Conservation (phyloP, 2,329 filamentous ascomycete species). For the Septoria petroselini region DNA sequence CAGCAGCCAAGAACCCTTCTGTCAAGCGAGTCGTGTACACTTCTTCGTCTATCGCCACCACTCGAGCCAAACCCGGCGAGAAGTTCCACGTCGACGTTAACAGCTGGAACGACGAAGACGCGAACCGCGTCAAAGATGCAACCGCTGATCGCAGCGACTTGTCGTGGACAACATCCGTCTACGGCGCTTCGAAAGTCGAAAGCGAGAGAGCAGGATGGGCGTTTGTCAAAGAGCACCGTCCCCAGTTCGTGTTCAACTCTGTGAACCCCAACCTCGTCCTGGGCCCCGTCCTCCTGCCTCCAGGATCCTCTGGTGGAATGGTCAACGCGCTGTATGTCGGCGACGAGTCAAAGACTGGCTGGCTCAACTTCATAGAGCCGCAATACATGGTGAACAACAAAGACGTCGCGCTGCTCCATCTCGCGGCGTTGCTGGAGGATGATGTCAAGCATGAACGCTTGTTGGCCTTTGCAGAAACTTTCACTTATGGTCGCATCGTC, state of each 20-base stretch:
- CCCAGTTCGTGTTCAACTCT: conserved; percentile 2
- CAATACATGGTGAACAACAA: conserved; percentile 5
- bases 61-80: neutral
- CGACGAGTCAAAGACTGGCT: neutral
- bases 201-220: neutral
- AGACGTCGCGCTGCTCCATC: conserved; percentile 4
- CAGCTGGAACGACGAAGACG: conserved; percentile 6
- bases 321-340: neutral
- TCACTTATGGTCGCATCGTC: neutral
- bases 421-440: conserved; percentile 3
- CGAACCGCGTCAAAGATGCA: neutral
- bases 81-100: neutral
- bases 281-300: neutral
- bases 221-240: conserved; percentile 3
- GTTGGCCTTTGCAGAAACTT: conserved; percentile 3
- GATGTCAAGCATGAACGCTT: conserved; percentile 2
- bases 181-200: conserved; percentile 1
- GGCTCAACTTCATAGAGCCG: neutral
- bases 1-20: neutral
- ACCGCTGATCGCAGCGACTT: neutral
- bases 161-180: neutral
- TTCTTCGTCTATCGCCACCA: conserved; percentile 3
- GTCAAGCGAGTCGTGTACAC: conserved; percentile 7
- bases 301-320: conserved; percentile 3
- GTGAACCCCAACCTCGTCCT: conserved; percentile 2